Conservation (phyloP, 495 filamentous ascomycete species). For the Xylaria scruposa region DNA sequence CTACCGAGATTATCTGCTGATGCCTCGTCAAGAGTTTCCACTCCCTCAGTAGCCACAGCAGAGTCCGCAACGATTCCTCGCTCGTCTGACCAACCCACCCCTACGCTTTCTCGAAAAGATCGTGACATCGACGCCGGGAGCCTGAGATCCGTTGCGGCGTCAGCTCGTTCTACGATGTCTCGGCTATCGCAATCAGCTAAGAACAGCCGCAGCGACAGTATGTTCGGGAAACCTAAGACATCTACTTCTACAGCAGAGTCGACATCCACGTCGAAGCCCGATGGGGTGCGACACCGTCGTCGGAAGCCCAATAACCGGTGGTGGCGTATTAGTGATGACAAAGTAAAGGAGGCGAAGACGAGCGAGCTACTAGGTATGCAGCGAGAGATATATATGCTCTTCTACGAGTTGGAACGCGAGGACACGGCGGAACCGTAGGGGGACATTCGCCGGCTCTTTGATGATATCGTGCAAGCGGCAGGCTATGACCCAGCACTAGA, state of each 20-base stretch:
- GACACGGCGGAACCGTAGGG: conserved; percentile 38
- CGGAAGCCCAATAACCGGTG: conserved; percentile 76
- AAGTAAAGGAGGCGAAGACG: conserved; percentile 91
- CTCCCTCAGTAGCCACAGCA: conserved; percentile 31
- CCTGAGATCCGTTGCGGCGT: conserved; percentile 51
- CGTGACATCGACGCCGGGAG: conserved; percentile 47
- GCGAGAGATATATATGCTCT: conserved; percentile 92
- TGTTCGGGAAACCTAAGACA: conserved; percentile 38
- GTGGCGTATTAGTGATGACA: conserved; percentile 99
- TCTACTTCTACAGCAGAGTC: conserved; percentile 24
- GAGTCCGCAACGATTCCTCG: conserved; percentile 33
- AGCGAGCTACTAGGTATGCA: conserved; percentile 92
- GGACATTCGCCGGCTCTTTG: conserved; percentile 30
- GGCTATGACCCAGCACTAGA: conserved; percentile 26
- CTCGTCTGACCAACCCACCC: conserved; percentile 30
- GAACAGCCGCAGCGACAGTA: conserved; percentile 34
- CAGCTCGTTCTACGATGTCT: conserved; percentile 49
- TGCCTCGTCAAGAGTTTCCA: conserved; percentile 36
- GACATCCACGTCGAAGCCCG: conserved; percentile 46
- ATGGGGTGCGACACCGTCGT: conserved; percentile 32
- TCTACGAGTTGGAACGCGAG: conserved; percentile 80
- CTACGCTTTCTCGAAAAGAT: conserved; percentile 33
- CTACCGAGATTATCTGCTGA: conserved; percentile 36
- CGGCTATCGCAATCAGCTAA: conserved; percentile 43
- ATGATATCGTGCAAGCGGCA: conserved; percentile 26